These are phyloP conservation scores for Scenedesmus sp. DNA, from an alignment of 163 green algal genomes.

Conservation along the genomic window DNA sequence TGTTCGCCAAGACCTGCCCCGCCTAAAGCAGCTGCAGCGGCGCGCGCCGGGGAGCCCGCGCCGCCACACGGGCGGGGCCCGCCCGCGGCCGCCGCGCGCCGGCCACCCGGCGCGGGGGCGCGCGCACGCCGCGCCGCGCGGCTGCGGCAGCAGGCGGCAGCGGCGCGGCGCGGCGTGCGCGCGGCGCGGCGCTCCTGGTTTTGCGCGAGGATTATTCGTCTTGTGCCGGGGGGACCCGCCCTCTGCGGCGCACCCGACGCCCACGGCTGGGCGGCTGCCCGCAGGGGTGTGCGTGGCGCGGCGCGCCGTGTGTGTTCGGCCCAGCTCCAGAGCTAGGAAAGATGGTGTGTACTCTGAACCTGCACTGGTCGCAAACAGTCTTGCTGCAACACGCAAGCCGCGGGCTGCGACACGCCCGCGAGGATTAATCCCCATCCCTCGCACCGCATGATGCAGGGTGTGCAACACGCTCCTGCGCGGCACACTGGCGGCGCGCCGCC, in stretches of 20 bases:
- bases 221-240: too few species aligned
- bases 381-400: constrained; percentile 39
- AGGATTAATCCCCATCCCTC: too few species aligned
- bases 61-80: background rate
- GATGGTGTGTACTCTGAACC: background rate
- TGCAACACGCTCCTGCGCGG: too few species aligned
- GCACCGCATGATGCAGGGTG: too few species aligned
- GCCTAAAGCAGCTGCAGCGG: background rate
- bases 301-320: background rate
- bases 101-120: background rate
- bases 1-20: constrained; percentile 16
- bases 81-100: background rate
- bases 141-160: background rate
- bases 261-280: background rate
- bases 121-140: background rate
- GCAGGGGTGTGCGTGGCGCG: background rate
- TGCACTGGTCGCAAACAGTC: constrained; percentile 7
- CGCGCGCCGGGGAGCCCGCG: background rate
- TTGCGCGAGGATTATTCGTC: too few species aligned
- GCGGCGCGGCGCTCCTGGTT: background rate
- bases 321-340: background rate
- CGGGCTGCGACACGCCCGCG: too few species aligned
- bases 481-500: too few species aligned
- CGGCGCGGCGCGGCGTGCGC: background rate
- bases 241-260: too few species aligned